phyloP scores from a whole-genome alignment of 2,329 filamentous ascomycete species.

The Ophiosphaerella herpotricha region DNA sequence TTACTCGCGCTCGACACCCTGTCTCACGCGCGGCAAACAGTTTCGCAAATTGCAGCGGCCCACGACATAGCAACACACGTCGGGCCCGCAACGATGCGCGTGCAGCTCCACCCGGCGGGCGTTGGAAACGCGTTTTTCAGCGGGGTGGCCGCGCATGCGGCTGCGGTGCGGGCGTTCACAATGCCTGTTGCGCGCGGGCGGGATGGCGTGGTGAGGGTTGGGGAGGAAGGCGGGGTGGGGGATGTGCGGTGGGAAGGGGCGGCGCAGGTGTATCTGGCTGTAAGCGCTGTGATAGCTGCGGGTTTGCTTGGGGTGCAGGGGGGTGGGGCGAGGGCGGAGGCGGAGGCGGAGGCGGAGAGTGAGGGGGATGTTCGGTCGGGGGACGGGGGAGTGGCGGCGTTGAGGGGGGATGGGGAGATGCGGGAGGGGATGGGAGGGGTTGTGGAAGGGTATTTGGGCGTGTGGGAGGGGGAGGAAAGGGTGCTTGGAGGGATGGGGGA shows the following conservation, averaged over 20 bases:
- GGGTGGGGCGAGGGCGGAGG: slow-evolving; percentile 48
- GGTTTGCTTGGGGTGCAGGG: slow-evolving; percentile 3
- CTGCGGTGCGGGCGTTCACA: too few species aligned
- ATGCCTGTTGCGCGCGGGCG: slow-evolving; percentile 69
- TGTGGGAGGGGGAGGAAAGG: slow-evolving; percentile 64
- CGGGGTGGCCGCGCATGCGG: too few species aligned
- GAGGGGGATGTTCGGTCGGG: slow-evolving; percentile 57
- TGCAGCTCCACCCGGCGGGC: too few species aligned
- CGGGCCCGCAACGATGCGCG: too few species aligned
- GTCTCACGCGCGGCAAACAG: too few species aligned
- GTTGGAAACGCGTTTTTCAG: too few species aligned
- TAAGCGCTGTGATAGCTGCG: too few species aligned
- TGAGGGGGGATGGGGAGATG: slow-evolving; percentile 57
- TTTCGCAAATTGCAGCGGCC: too few species aligned
- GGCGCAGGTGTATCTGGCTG: slow-evolving; percentile 45
- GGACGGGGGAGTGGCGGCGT: slow-evolving; percentile 58
- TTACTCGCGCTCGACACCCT: slow-evolving; percentile 61
- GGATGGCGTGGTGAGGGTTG: slow-evolving; percentile 71
- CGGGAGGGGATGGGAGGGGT: slow-evolving; percentile 56
- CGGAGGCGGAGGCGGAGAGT: slow-evolving; percentile 56
- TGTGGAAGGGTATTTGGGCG: slow-evolving; percentile 60
- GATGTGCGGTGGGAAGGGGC: slow-evolving; percentile 55
- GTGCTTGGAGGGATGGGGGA: slow-evolving; percentile 57
- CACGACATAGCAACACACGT: too few species aligned
- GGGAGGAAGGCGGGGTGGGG: too few species aligned